These are phyloP conservation scores for Sedum album DNA, from an alignment of 164 flowering plant species.

Conservation along the genomic window DNA sequence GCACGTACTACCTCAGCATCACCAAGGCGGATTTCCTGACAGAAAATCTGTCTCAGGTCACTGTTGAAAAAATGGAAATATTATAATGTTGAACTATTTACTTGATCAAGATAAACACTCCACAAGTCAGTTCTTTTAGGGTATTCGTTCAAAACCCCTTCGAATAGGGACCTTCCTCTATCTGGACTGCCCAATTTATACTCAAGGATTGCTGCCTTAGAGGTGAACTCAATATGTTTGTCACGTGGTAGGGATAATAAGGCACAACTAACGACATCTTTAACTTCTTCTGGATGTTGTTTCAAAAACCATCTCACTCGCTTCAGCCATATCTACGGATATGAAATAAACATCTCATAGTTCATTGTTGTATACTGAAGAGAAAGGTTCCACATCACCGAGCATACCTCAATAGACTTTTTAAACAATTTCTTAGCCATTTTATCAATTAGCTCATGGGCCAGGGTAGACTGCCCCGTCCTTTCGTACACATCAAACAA, in stretches of 20 bases:
- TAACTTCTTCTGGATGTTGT: slow-evolving; percentile 45
- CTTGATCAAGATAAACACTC: slow-evolving; percentile 90
- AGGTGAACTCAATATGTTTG: slow-evolving; percentile 69
- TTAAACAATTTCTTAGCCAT: slow-evolving; percentile 68
- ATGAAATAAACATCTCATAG: not conserved
- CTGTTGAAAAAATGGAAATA: not conserved
- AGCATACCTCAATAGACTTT: slow-evolving; percentile 63
- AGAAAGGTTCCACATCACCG: not conserved
- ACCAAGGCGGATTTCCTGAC: slow-evolving; percentile 73
- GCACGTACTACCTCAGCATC: slow-evolving; percentile 61
- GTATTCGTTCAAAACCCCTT: slow-evolving; percentile 63
- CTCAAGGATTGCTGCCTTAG: slow-evolving; percentile 70
- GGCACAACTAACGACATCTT: slow-evolving; percentile 54
- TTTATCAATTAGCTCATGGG: slow-evolving; percentile 64
- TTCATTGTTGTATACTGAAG: not conserved
- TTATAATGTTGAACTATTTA: slow-evolving; percentile 15
- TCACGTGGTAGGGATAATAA: slow-evolving; percentile 54
- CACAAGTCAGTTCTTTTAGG: slow-evolving; percentile 91
- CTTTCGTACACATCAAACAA: slow-evolving; percentile 66
- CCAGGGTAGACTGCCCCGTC: slow-evolving; percentile 56
- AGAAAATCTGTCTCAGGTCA: not conserved
- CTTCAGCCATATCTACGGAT: slow-evolving; percentile 70
- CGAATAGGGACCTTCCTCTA: slow-evolving; percentile 78
- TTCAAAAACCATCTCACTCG: slow-evolving; percentile 41
- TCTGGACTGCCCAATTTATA: slow-evolving; percentile 80